These are phyloP conservation scores for Penicillium vulpinum DNA, from an alignment of 2,329 filamentous ascomycete species.

Conservation along the genomic window DNA sequence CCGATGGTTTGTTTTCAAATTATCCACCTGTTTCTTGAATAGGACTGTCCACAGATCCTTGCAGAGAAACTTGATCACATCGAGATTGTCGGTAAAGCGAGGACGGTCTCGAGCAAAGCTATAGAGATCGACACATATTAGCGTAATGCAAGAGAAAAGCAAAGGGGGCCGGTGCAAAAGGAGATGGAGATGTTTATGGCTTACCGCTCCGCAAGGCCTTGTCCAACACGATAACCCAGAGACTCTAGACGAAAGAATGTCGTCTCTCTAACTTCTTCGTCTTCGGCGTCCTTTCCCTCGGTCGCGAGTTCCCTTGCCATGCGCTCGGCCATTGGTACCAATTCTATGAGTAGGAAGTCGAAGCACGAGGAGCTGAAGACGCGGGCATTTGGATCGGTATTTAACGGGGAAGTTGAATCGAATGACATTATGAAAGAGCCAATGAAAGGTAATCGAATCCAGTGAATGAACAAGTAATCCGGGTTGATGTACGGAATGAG, in stretches of 20 bases:
- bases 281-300: conserved; percentile 34
- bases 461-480: neutral
- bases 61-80: conserved; percentile 97
- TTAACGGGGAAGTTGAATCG: conserved; percentile 68
- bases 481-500: neutral
- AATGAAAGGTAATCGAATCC: neutral
- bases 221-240: conserved; percentile 85
- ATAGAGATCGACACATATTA: neutral
- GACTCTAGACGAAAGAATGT: conserved; percentile 81
- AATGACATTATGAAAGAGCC: conserved; percentile 63
- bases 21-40: conserved; percentile 97
- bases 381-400: conserved; percentile 69
- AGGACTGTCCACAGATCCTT: conserved; percentile 96
- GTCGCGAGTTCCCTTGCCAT: conserved; percentile 67
- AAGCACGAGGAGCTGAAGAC: conserved; percentile 83
- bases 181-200: neutral
- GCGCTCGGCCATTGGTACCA: conserved; percentile 90
- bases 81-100: conserved; percentile 86
- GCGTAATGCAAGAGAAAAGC: neutral
- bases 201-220: conserved; percentile 87
- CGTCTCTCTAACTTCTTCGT: conserved; percentile 79
- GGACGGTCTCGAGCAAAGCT: conserved; percentile 65
- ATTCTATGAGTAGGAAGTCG: conserved; percentile 92
- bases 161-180: neutral
- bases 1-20: conserved; percentile 95